phyloP scores from a whole-genome alignment of 768 basidiomycete genomes.

The Hebeloma cylindrosporum region DNA sequence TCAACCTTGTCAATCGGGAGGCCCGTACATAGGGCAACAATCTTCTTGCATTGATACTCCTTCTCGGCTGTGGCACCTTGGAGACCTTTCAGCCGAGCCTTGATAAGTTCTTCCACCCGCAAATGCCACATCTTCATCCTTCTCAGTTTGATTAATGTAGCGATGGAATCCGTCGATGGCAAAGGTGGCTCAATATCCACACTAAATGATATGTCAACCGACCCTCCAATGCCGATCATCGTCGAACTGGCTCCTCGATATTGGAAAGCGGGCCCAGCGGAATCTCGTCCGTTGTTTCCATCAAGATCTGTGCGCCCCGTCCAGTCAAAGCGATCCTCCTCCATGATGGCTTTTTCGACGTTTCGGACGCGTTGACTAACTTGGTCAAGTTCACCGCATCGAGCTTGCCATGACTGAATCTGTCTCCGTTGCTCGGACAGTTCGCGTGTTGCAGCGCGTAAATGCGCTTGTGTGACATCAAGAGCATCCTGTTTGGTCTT shows the following conservation, averaged over 20 bases:
- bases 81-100: conserved; percentile 63
- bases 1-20: conserved; percentile 88
- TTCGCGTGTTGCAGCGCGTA: conserved; percentile 86
- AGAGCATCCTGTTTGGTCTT: conserved; percentile 83
- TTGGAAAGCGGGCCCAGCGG: conserved; percentile 66
- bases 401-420: conserved; percentile 71
- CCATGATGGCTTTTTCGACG: conserved; percentile 72
- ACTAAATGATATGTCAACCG: conserved; percentile 61
- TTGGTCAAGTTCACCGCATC: conserved; percentile 78
- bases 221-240: conserved; percentile 61
- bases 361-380: conserved; percentile 80
- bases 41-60: conserved; percentile 88
- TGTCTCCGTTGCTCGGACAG: conserved; percentile 89
- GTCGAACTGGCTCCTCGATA: conserved; percentile 68
- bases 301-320: conserved; percentile 66
- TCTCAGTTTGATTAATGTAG: conserved; percentile 67
- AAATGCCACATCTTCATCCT: conserved; percentile 83
- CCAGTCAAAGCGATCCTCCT: conserved; percentile 88
- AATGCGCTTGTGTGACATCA: conserved; percentile 83
- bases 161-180: conserved; percentile 56
- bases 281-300: conserved; percentile 37
- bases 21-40: conserved; percentile 86
- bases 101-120: conserved; percentile 73
- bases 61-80: conserved; percentile 85
- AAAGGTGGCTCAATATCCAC: conserved; percentile 74